These are phyloP conservation scores for Fusarium sp. DNA, from an alignment of 2,329 filamentous ascomycete genomes.

Conservation along the genomic window DNA sequence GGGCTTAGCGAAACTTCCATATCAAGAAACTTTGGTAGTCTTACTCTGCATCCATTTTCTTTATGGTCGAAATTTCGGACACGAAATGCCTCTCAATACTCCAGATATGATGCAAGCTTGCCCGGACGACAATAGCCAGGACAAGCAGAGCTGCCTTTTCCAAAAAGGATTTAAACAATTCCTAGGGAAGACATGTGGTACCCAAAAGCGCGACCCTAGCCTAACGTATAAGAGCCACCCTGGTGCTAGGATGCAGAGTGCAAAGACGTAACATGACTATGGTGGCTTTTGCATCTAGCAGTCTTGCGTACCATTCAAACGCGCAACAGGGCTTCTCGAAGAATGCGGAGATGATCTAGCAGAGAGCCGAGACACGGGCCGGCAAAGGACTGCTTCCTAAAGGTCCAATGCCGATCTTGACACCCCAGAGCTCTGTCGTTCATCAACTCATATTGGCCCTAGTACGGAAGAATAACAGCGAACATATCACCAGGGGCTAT, in stretches of 20 bases:
- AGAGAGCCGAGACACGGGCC: slow-evolving; percentile 26
- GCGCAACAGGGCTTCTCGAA: slow-evolving; percentile 31
- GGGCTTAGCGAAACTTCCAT: slow-evolving; percentile 38
- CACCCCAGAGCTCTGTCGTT: slow-evolving; percentile 35
- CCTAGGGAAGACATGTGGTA: slow-evolving; percentile 47
- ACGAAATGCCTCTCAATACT: slow-evolving; percentile 11
- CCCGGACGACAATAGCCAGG: slow-evolving; percentile 18
- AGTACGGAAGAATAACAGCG: slow-evolving; percentile 32
- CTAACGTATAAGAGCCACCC: slow-evolving; percentile 45
- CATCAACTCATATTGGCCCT: slow-evolving; percentile 29
- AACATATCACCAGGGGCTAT: slow-evolving; percentile 21
- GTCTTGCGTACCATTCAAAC: slow-evolving; percentile 37
- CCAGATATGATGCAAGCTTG: slow-evolving; percentile 6
- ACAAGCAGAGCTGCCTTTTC: slow-evolving; percentile 25
- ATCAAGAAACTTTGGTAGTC: slow-evolving; percentile 20
- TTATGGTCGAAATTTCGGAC: slow-evolving; percentile 1
- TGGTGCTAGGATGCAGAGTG: slow-evolving; percentile 40
- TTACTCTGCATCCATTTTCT: slow-evolving; percentile 49
- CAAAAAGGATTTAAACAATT: slow-evolving; percentile 38
- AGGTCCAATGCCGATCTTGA: slow-evolving; percentile 40
- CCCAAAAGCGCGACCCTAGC: slow-evolving; percentile 47
- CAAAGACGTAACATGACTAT: slow-evolving; percentile 41
- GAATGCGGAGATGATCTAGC: slow-evolving; percentile 34
- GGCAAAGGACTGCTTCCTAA: slow-evolving; percentile 28
- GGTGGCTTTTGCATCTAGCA: slow-evolving; percentile 41